Percentiles rank a stretch among this genome's conserved stretches.
Conservation (phyloP, 805 yeast genomes). For the Helenozyma baotianmanensis region DNA sequence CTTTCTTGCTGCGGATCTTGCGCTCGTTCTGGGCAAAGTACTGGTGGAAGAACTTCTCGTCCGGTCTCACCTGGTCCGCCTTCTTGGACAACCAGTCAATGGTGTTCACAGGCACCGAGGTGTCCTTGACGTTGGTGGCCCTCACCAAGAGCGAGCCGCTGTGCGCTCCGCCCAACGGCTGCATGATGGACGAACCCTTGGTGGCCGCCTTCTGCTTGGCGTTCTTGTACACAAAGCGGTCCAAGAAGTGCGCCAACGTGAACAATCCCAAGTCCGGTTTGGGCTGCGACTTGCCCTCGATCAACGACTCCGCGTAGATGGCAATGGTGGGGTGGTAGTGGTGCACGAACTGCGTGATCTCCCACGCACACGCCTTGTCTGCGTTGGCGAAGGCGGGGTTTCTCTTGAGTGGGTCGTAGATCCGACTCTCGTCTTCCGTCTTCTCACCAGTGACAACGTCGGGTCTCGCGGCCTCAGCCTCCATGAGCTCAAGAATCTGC, state of each 20-base stretch:
- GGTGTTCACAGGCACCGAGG: slow-evolving; percentile 71
- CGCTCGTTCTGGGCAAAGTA: slow-evolving; percentile 65
- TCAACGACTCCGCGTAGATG: slow-evolving; percentile 65
- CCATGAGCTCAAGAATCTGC: slow-evolving; percentile 59
- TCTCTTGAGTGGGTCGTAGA: slow-evolving; percentile 81
- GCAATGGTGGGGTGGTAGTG: slow-evolving; percentile 94
- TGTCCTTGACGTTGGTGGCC: slow-evolving; percentile 43
- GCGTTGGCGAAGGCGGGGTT: slow-evolving; percentile 95
- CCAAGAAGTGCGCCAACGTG: slow-evolving; percentile 85
- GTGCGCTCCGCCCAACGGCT: slow-evolving; percentile 86
- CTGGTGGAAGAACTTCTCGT: slow-evolving; percentile 83
- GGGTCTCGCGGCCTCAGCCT: slow-evolving; percentile 43
- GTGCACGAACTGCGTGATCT: slow-evolving; percentile 60
- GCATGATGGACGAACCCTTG: slow-evolving; percentile 95
- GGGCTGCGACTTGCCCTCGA: slow-evolving; percentile 45
- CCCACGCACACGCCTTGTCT: slow-evolving; percentile 80
- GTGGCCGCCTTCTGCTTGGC: slow-evolving; percentile 70
- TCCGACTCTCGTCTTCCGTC: slow-evolving; percentile 6
- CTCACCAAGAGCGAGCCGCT: slow-evolving; percentile 65
- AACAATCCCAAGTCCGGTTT: slow-evolving; percentile 91
- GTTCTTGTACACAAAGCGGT: slow-evolving; percentile 90
- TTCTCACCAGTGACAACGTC: slow-evolving; percentile 36
- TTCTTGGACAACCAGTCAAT: slow-evolving; percentile 75
- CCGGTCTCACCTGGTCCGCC: slow-evolving; percentile 68
- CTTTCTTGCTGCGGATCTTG: slow-evolving; percentile 23